Evolutionary conservation across 345 rosid genomes (phyloP), one percentile per base, ranked within the genome.

Genomic region (Melastoma malabathricum): DNA sequence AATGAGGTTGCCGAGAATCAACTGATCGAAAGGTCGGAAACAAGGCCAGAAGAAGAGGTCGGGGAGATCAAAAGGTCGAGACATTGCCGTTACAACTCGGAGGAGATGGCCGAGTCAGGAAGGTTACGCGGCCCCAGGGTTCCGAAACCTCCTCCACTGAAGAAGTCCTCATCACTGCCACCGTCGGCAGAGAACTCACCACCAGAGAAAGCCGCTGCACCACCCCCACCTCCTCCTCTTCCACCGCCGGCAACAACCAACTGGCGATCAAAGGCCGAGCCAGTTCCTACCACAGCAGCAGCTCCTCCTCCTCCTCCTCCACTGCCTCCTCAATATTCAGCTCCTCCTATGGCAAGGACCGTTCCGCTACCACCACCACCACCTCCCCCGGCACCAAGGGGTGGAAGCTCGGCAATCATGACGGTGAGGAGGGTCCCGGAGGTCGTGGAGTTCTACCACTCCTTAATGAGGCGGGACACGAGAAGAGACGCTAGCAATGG

Each of bases 391-490:
- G 83, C 78, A 44, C 76, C 72, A 18, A 79, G 59, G 76, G 80
- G 74, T 13, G 54, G 15, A 22, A 69, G 44, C 59, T 47, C 60
- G 0, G 76, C 70, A 6, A 55, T 75, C 34, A 86, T 77, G 52
- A 92, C 81, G 62, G 98, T 92, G 19, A 74, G 82, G 68, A 77
- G 97, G 48, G 76, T 87, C 17, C 97, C 98, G 29, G 98, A 92
- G 64, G 98, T 92, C 9, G 98, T 75, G 54, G 98, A 92, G 84
- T 82, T 92, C 61, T 92, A 92, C 59, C 98, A 92, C 71, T 92
- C 97, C 1, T 61, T 92, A 23, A 92, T 92, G 98, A 67, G 95
- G 31, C 75, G 95, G 64, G 94, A 92, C 49, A 82, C 93, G 0
- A 64, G 86, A 65, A 68, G 84, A 51, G 98, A 92, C 39, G 66